phyloP scores from a whole-genome alignment of 371 early-diverging fungal species.

The Catenaria anguillulae region DNA sequence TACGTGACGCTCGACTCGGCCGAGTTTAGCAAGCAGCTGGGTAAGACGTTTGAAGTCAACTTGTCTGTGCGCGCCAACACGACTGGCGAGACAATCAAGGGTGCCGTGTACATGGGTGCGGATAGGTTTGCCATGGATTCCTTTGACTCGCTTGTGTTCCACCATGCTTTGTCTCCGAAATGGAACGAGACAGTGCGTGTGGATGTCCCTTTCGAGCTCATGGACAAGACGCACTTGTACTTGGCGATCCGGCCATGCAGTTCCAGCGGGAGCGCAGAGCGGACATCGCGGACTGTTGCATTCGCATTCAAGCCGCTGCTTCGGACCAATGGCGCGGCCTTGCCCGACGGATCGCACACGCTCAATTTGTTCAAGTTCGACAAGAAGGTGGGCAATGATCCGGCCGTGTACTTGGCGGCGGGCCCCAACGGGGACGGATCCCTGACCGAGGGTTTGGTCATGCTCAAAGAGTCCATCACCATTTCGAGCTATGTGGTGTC shows the following conservation, averaged over 20 bases:
- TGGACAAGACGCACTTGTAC: constrained; percentile 22
- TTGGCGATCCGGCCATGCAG: constrained; percentile 18
- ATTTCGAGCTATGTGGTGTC: constrained; percentile 44
- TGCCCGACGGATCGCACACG: constrained; percentile 43
- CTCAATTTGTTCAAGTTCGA: constrained; percentile 52
- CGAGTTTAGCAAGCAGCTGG: background rate
- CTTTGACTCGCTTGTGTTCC: constrained; percentile 23
- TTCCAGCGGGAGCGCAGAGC: background rate
- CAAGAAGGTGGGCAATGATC: constrained; percentile 17
- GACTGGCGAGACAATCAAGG: background rate
- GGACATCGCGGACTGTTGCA: constrained; percentile 18
- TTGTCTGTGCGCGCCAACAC: background rate
- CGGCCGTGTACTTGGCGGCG: constrained; percentile 28
- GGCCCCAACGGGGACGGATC: constrained; percentile 7
- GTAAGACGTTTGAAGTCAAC: background rate
- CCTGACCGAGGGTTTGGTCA: constrained; percentile 13
- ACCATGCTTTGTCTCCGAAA: constrained; percentile 20
- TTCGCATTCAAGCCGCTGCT: constrained; percentile 45
- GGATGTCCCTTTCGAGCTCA: constrained; percentile 18
- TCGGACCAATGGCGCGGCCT: constrained; percentile 34
- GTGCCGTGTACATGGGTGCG: background rate
- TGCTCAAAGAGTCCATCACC: constrained; percentile 33
- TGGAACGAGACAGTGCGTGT: constrained; percentile 30
- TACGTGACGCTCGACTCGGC: constrained; percentile 36
- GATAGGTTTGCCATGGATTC: background rate